Base-by-base conservation (phyloP, 129 eudicot genomes). In the Oenanthe sinensis region DNA sequence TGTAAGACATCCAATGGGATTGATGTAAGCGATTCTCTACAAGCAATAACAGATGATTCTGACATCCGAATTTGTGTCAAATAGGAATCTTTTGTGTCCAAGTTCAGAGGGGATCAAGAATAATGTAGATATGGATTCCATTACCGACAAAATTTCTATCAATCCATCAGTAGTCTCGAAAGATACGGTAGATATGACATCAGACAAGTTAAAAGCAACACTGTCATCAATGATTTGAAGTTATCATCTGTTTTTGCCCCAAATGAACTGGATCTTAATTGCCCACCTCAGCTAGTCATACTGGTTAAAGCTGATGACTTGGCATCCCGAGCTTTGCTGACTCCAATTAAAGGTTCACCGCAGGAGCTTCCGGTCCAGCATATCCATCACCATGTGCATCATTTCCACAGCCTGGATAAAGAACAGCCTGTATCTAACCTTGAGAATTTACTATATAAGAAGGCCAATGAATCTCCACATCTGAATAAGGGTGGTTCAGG, bases 321-420 rank as follows among this genome's bases (percentile, higher is more conserved):
- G 28, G 77, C 81, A 79, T 45, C 90, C 60, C 71, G 75, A 30
- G 84, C 78, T 37, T 68, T 50, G 68, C 60, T 76, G 50, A 46
- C 50, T 26, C 71, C 71, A 4, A 63, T 63, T 10, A 63, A 2
- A 26, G 71, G 71, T 43, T 72, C 76, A 42, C 81, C 73, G 16
- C 85, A 77, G 69, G 87, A 82, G 75, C 85, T 73, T 46, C 80
- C 69, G 17, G 75, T 88, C 77, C 87, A 85, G 78, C 97, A 89
- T 80, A 84, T 88, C 73, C 84, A 91, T 78, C 90, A 85, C 84
- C 91, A 85, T 84, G 85, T 84, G 72, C 86, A 84, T 82, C 89
- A 89, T 78, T 87, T 85, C 83, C 91, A 87, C 76, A 72, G 82
- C 86, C 48, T 87, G 43, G 89, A 84, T 44, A 47, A 58, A 39